Evolutionary conservation across 805 yeast genomes (phyloP), one percentile per base, ranked within the genome.

Genomic region (Priceomyces haplophilus): DNA sequence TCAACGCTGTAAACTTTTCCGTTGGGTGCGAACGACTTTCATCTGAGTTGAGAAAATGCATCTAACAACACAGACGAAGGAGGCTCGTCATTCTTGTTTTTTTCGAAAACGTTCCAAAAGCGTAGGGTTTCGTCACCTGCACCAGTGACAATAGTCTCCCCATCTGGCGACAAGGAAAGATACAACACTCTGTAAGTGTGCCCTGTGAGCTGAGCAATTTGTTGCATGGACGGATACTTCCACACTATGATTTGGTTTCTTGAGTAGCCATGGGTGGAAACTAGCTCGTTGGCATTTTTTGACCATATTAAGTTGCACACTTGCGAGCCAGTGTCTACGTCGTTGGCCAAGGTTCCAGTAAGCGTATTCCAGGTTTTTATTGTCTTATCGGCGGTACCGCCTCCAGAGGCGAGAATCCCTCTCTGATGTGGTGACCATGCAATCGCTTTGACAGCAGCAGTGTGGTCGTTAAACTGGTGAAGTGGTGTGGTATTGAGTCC

Each of bases 351-450:
- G 18, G 74, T 61, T 1, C 97, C 96, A 6, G 85, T 86, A 35
- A 82, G 65, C 0, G 96, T 85, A 61, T 90, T 93, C 98, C 98
- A 93, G 18, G 89, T 80, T 61, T 90, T 87, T 52, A 93, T 84
- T 31, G 83, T 76, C 44, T 91, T 80, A 63, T 93, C 99, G 1
- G 95, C 90, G 0, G 98, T 89, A 29, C 99, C 99, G 15, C 99
- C 99, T 12, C 99, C 99, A 1, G 93, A 79, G 1, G 98, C 98
- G 42, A 93, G 63, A 2, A 90, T 75, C 1, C 98, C 97, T 42
- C 97, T 72, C 59, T 88, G 96, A 59, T 93, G 98, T 2, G 99
- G 98, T 1, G 95, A 86, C 99, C 99, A 93, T 1, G 96, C 87
- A 41, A 93, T 76, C 0, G 98, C 99, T 64, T 93, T 93, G 3